Conservation (phyloP, 164 flowering plant genomes). For the Vitis rotundifolia region DNA sequence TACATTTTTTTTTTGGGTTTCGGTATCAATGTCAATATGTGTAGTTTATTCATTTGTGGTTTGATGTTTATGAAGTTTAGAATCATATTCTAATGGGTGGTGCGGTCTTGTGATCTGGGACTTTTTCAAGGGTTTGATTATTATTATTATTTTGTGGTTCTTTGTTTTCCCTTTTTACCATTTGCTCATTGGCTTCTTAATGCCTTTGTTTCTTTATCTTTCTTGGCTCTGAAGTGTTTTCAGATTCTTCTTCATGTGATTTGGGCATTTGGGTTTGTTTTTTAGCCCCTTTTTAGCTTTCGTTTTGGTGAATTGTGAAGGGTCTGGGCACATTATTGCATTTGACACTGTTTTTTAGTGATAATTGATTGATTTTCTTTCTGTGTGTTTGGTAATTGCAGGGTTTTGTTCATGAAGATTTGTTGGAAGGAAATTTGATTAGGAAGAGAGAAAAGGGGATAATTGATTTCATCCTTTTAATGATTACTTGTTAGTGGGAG, state of each 20-base stretch:
- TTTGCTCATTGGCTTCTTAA: not conserved
- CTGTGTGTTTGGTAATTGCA: not conserved
- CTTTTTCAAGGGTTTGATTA: too few relatives aligned
- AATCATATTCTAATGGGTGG: too few relatives aligned
- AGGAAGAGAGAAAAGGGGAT: too few relatives aligned
- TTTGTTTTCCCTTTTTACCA: too few relatives aligned
- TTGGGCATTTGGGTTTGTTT: not conserved
- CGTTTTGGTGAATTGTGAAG: not conserved
- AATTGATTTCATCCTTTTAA: not conserved
- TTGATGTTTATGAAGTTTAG: too few relatives aligned
- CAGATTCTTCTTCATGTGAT: not conserved
- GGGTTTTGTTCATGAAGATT: not conserved
- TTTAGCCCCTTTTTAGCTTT: not conserved
- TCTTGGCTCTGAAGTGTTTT: conserved; percentile 1
- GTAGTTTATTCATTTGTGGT: not conserved
- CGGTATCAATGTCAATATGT: too few relatives aligned
- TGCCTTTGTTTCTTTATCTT: not conserved
- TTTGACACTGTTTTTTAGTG: not conserved
- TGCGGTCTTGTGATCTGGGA: too few relatives aligned
- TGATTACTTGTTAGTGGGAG: conserved; percentile 7
- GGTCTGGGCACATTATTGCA: not conserved
- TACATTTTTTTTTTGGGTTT: not conserved
- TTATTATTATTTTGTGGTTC: too few relatives aligned
- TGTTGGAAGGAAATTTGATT: not conserved
- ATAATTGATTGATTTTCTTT: conserved; percentile 1